Base-by-base conservation (phyloP, 768 basidiomycete genomes). In the Serendipita sp. region DNA sequence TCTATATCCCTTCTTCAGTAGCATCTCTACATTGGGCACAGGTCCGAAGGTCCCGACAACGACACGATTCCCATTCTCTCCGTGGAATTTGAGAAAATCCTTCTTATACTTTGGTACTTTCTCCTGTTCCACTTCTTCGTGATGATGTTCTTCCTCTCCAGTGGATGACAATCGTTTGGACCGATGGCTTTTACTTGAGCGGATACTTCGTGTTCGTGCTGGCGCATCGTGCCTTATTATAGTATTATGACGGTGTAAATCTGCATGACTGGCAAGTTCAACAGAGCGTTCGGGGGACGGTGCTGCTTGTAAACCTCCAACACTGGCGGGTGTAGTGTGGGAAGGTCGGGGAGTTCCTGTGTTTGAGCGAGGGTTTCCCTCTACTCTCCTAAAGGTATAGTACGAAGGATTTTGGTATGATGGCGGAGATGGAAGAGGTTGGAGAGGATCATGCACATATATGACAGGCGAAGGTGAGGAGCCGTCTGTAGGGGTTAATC, bases 41-140 rank as follows among this genome's bases (percentile, higher is more conserved):
- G 91, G 87, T 0, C 93, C 95, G 64, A 98, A 91, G 67, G 81
- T 85, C 2, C 96, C 96, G 67, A 85, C 78, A 15, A 99, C 87
- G 2, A 93, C 98, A 62, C 95, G 78, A 6, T 97, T 94, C 0
- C 96, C 96, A 69, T 93, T 93, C 74, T 88, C 88, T 18, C 80
- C 80, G 68, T 95, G 92, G 69, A 97, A 97, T 68, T 81, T 82
- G 69, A 89, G 81, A 68, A 93, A 94, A 48, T 85, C 83, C 69
- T 81, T 85, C 74, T 85, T 86, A 73, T 84, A 80, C 66, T 79
- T 79, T 2, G 83, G 86, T 0, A 80, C 77, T 2, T 77, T 76
- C 62, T 83, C 77, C 52, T 76, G 77, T 15, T 73, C 75, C 53
- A 75, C 69, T 75, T 80, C 52, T 71, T 70, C 29, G 73, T 74